Base-by-base conservation (phyloP, 306 rosid species). In the Ammopiptanthus mongolicus region DNA sequence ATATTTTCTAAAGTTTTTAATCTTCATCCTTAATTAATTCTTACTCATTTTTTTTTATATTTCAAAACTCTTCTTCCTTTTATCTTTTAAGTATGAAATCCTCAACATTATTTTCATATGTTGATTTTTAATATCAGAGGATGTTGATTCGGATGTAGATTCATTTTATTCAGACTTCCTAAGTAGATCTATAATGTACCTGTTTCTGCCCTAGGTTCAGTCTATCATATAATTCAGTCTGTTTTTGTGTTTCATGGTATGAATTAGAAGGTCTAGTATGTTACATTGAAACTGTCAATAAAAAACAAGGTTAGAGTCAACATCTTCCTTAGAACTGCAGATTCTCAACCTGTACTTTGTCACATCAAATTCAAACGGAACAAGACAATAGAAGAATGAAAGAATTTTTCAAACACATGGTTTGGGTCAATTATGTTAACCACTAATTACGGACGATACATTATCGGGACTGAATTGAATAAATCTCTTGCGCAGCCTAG, bases 221-320 rank as follows among this genome's bases (percentile, higher is more conserved):
- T 78, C 73, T 71, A 73, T 59, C 15, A 74, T 67, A 60, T 69
- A 47, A 69, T 66, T 60, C 78, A 68, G 66, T n/a, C 3, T 19
- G 59, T 52, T 76, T 75, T 81, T 71, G 74, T 70, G 74, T 78
- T 77, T 84, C 87, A 80, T 41, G 76, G 21, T 75, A 73, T 56
- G 70, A 73, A 41, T 66, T 74, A 74, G 73, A 76, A 67, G 71
- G 72, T 65, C 72, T 42, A 39, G 66, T 31, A 29, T 61, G 68
- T 84, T 84, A 68, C 91, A 84, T 79, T 81, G 89, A 85, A 89
- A 75, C 78, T 85, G 68, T 19, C 80, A 25, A 87, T 80, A 85
- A 85, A 77, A 89, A 83, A 81, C 91, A 91, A 79, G 71, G 51
- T 61, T 57, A 42, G 66, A 61, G 93, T 89, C 96, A 81, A 78